Evolutionary conservation across 1,139 yeast species (phyloP), one percentile per base, ranked within the genome.

Genomic region (Scheffersomyces lignicola): DNA sequence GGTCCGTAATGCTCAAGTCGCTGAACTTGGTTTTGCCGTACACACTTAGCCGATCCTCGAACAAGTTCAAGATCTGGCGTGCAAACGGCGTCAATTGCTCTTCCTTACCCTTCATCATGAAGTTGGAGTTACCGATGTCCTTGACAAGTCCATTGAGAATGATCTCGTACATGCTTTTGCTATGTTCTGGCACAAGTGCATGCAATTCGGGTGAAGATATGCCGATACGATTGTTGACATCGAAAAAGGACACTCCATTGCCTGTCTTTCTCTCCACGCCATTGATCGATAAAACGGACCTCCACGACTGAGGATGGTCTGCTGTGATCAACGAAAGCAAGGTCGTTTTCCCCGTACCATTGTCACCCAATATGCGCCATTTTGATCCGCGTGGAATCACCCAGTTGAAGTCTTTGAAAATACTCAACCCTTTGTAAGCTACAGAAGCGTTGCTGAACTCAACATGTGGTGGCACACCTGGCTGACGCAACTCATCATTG

Each of bases 281-380:
- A 49, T 83, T 66, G 38, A 89, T 73, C 13, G 70, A 58, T 28
- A 92, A 71, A 18, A 76, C 78, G 3, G 80, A 73, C 47, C 79
- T 81, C 97, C 97, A 92, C 1, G 96, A 82, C 57, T 92, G 96
- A 0, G 98, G 98, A 54, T 92, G 98, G 51, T 92, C 98, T 2
- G 96, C 92, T 0, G 96, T 88, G 24, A 92, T 69, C 28, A 92
- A 59, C 2, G 97, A 80, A 12, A 92, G 60, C 13, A 92, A 60
- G 0, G 98, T 92, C 3, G 96, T 85, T 54, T 92, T 92, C 1
- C 98, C 98, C 0, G 95, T 73, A 1, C 98, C 98, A 48, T 92
- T 92, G 42, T 81, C 78, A 5, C 98, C 98, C 37, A 83, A 67
- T 25, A 92, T 71, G 53, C 94, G 90, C 96, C 97, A 89, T 49